These are phyloP conservation scores for Atkinsonella hypoxylon DNA, from an alignment of 2,329 filamentous ascomycete genomes.

Conservation along the genomic window DNA sequence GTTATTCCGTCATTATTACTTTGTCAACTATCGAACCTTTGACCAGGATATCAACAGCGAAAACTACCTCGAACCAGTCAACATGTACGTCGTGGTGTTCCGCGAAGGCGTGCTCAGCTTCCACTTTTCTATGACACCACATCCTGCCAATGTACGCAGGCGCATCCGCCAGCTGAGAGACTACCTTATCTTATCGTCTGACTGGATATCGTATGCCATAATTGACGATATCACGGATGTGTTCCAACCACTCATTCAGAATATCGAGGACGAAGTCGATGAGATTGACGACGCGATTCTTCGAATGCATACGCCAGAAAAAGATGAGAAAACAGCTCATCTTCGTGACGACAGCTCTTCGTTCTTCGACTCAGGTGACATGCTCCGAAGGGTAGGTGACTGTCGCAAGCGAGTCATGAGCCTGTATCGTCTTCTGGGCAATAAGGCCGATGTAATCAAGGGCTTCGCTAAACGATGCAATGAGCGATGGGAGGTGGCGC, in stretches of 20 bases:
- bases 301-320: constrained; percentile 56
- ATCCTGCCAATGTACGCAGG: constrained; percentile 89
- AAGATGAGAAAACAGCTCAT: constrained; percentile 33
- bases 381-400: constrained; percentile 85
- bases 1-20: constrained; percentile 94
- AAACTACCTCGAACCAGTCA: constrained; percentile 86
- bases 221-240: constrained; percentile 98
- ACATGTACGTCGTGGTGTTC: constrained; percentile 97
- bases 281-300: constrained; percentile 91
- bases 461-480: constrained; percentile 97
- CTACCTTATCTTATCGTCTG: constrained; percentile 82
- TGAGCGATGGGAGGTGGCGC: constrained; percentile 93
- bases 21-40: constrained; percentile 96
- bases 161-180: constrained; percentile 89
- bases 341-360: constrained; percentile 32
- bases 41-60: constrained; percentile 87
- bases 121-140: constrained; percentile 92
- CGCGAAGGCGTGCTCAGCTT: constrained; percentile 91
- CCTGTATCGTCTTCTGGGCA: constrained; percentile 81
- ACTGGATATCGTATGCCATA: constrained; percentile 97
- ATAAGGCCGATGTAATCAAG: constrained; percentile 98
- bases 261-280: constrained; percentile 92
- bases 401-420: constrained; percentile 97
- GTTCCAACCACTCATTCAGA: constrained; percentile 83
- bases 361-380: constrained; percentile 49